phyloP scores from a whole-genome alignment of 495 filamentous ascomycete genomes.

The Pyrenula aspistea region DNA sequence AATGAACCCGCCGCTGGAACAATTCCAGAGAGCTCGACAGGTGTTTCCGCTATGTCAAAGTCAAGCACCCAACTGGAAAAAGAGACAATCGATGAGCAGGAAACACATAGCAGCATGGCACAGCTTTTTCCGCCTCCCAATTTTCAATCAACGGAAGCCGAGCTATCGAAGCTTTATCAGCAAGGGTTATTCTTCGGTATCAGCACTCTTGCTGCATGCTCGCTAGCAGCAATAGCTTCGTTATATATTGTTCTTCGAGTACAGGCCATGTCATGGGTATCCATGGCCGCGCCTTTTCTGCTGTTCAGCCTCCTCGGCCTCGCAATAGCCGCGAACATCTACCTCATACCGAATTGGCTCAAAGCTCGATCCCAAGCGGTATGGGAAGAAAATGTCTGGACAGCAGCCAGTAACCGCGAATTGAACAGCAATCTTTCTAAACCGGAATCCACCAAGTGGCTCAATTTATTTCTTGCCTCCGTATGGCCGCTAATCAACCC shows the following conservation, averaged over 20 bases:
- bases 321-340: conserved; percentile 13
- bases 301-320: conserved; percentile 17
- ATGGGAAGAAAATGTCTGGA: conserved; percentile 53
- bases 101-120: conserved; percentile 34
- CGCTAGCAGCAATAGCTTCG: conserved; percentile 1
- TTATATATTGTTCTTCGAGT: conserved; percentile 12
- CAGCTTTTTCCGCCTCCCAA: conserved; percentile 52
- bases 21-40: conserved; percentile 28
- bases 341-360: conserved; percentile 38
- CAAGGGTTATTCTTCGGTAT: conserved; percentile 31
- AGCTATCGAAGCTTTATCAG: conserved; percentile 33
- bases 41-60: conserved; percentile 33
- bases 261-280: conserved; percentile 2
- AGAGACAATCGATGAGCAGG: conserved; percentile 35
- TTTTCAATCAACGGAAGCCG: conserved; percentile 32
- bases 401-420: conserved; percentile 38
- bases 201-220: conserved; percentile 14
- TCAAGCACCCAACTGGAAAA: conserved; percentile 25
- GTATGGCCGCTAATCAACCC: conserved; percentile 63
- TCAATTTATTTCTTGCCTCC: conserved; percentile 49
- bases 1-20: conserved; percentile 36
- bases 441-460: conserved; percentile 52
- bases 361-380: conserved; percentile 36
- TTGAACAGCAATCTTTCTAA: conserved; percentile 24
- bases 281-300: conserved; percentile 10